phyloP scores from a whole-genome alignment of 2,329 filamentous ascomycete species.

The Aspergillus aculeatinus region DNA sequence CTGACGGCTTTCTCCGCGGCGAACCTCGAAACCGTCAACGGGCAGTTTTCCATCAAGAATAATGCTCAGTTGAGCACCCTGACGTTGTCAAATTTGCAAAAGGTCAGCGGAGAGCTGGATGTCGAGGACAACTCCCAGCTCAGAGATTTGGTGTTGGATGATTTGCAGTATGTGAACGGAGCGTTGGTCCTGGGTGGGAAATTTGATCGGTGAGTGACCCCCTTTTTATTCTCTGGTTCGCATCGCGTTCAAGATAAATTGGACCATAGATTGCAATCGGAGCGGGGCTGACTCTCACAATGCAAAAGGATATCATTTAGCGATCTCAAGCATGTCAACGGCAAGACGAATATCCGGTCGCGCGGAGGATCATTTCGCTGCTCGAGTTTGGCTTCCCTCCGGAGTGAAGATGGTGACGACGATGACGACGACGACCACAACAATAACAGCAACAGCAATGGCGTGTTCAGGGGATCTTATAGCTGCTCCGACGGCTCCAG shows the following conservation, averaged over 20 bases:
- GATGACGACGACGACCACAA: not conserved
- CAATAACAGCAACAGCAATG: conserved; percentile 6
- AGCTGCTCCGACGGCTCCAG: conserved; percentile 18
- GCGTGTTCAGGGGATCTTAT: conserved; percentile 19
- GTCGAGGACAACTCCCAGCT: conserved; percentile 25
- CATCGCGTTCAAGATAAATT: no score
- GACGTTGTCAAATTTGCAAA: conserved; percentile 17
- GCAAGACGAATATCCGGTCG: conserved; percentile 23
- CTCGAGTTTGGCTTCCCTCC: conserved; percentile 17
- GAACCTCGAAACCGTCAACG: not conserved
- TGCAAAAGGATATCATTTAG: conserved; percentile 24
- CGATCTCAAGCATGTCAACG: conserved; percentile 25
- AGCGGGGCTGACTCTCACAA: not conserved
- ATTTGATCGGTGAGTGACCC: conserved; percentile 23
- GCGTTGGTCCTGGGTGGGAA: conserved; percentile 21
- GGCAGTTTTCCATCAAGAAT: not conserved
- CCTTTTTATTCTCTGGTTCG: not conserved
- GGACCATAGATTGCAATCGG: not conserved
- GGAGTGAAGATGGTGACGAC: not conserved
- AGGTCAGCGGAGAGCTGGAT: conserved; percentile 19
- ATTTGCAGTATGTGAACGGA: conserved; percentile 27
- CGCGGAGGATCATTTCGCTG: conserved; percentile 23
- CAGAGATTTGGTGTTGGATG: conserved; percentile 19
- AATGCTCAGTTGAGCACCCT: not conserved
- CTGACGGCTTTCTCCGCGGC: not conserved